These are phyloP conservation scores for Lentinus polychrous DNA, from an alignment of 1,284 basidiomycete genomes.

Conservation along the genomic window DNA sequence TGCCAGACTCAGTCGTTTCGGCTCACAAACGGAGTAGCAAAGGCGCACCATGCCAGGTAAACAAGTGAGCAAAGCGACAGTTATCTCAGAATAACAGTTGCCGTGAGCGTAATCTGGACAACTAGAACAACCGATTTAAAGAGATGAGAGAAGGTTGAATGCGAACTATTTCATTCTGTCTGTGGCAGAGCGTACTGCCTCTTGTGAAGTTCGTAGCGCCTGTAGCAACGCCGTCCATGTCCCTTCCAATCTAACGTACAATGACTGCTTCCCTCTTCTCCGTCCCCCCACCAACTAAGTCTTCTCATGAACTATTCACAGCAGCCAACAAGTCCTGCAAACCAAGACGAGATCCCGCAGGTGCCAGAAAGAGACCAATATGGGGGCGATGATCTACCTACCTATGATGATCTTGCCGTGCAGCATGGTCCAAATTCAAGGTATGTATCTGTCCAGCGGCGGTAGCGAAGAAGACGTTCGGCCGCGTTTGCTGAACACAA, in stretches of 20 bases:
- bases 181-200: too few species aligned
- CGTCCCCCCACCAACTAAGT: not conserved
- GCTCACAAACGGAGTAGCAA: too few species aligned
- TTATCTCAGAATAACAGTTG: too few species aligned
- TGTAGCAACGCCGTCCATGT: not conserved
- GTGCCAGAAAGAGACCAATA: conserved; percentile 49
- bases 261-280: not conserved
- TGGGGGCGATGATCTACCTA: conserved; percentile 60
- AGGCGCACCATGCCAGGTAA: too few species aligned
- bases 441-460: conserved; percentile 27
- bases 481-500: not conserved
- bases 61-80: too few species aligned
- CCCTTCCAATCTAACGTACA: not conserved
- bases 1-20: too few species aligned
- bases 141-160: too few species aligned
- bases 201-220: not conserved
- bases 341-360: conserved; percentile 16
- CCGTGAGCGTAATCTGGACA: too few species aligned
- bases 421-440: conserved; percentile 74
- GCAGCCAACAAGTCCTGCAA: not conserved
- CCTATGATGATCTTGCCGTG: conserved; percentile 67
- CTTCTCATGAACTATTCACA: not conserved
- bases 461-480: not conserved
- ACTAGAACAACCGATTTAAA: too few species aligned
- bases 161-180: too few species aligned